phyloP scores from a whole-genome alignment of 1,139 yeast genomes.

The Sugiyamaella japonica region DNA sequence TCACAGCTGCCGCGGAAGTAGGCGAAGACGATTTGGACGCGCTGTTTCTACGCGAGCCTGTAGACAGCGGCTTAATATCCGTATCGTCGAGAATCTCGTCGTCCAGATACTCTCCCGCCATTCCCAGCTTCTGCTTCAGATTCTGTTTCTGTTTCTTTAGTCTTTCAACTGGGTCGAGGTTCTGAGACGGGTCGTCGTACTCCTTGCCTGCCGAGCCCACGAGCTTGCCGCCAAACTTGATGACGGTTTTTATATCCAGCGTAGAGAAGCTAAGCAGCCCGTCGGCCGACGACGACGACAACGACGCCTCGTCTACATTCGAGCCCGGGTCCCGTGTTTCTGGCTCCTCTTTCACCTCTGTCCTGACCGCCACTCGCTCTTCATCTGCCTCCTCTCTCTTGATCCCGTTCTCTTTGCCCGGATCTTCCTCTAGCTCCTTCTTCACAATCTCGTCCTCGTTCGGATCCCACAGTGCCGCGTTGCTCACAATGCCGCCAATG shows the following conservation, averaged over 20 bases:
- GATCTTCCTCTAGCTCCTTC: slow-evolving; percentile 23
- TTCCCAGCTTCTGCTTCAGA: slow-evolving; percentile 45
- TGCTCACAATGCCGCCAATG: slow-evolving; percentile 85
- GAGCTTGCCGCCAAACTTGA: slow-evolving; percentile 68
- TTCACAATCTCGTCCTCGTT: slow-evolving; percentile 41
- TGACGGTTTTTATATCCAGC: slow-evolving; percentile 63
- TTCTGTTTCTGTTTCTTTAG: slow-evolving; percentile 44
- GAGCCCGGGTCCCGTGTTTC: not conserved
- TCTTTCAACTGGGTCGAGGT: slow-evolving; percentile 44
- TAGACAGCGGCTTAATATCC: slow-evolving; percentile 32
- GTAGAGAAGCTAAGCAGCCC: slow-evolving; percentile 55
- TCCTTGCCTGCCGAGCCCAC: slow-evolving; percentile 67
- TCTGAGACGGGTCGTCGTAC: slow-evolving; percentile 42
- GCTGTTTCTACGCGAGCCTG: slow-evolving; percentile 22
- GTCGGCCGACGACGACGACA: slow-evolving; percentile 32
- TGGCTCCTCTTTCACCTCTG: not conserved
- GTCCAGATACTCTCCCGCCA: slow-evolving; percentile 46
- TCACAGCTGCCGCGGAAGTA: slow-evolving; percentile 23
- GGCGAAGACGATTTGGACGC: slow-evolving; percentile 24
- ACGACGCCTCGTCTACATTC: slow-evolving; percentile 18
- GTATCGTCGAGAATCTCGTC: slow-evolving; percentile 40
- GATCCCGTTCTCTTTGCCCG: slow-evolving; percentile 13
- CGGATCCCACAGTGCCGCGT: slow-evolving; percentile 85
- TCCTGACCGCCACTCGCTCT: not conserved
- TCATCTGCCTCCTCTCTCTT: slow-evolving; percentile 31